Base-by-base conservation (phyloP, 805 yeast species). In the Metschnikowia henanensis region DNA sequence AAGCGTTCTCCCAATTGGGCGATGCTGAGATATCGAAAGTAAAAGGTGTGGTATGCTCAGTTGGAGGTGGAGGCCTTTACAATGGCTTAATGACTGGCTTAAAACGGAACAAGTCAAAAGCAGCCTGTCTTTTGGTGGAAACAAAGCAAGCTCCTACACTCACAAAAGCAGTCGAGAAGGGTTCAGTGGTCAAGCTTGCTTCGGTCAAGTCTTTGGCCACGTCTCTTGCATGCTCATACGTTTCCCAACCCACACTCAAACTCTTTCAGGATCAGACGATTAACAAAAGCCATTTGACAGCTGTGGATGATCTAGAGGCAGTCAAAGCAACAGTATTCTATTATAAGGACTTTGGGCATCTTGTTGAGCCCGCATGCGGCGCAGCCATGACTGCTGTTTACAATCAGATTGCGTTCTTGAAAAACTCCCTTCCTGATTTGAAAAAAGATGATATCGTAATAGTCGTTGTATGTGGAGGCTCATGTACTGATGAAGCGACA, bases 291-390 rank as follows among this genome's bases (percentile, higher is more conserved):
- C 43, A 46, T 10, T 49, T 65, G 17, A 65, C 57, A 25, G 43
- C 61, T 9, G 58, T 66, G 16, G 66, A 74, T 20, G 91, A 84
- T 53, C 46, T 64, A 3, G 81, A 81, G 30, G 83, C 87, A 0
- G 71, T 83, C 0, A 60, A 60, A 13, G 79, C 84, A 0, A 72
- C 83, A 38, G 54, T 79, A 20, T 65, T 61, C 33, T 80, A 74
- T 52, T 76, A 80, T 6, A 56, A 68, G 3, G 80, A 79, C 44
- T 79, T 70, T 49, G 75, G 76, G 43, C 64, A 68, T 35, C 62
- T 79, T 19, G 77, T 81, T 0, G 89, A 84, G 58, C 88, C 88
- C 0, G 89, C 89, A 1, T 84, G 89, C 60, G 88, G 88, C 3
- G 86, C 86, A 2, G 79, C 87, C 0, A 58, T 84, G 22, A 74